A percentile compares a stretch with the other conserved stretches of the same genome.
These are phyloP conservation scores for Tetradesmus obliquus DNA, from an alignment of 139 green algal genomes.

Conservation along the genomic window DNA sequence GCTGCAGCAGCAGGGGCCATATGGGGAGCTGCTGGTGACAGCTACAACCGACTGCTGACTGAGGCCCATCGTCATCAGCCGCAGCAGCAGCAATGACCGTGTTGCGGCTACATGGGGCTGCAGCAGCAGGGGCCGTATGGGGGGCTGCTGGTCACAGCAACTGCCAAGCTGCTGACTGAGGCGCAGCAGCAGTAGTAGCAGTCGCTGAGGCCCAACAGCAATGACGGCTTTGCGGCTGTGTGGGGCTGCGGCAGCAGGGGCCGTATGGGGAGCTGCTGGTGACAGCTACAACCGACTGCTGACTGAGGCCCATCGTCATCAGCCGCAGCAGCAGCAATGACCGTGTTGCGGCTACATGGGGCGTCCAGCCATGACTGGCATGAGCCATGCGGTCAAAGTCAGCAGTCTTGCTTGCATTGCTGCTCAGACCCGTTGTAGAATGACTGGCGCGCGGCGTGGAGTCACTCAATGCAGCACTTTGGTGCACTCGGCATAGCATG, in stretches of 20 bases:
- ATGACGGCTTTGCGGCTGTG: background rate
- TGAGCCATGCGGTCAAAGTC: no score
- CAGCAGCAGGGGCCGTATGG: constrained; percentile 66
- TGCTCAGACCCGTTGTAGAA: no score
- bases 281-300: background rate
- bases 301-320: background rate
- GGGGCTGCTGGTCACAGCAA: constrained; percentile 58
- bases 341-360: constrained; percentile 7
- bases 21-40: constrained; percentile 61
- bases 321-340: background rate
- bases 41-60: background rate
- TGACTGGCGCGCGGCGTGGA: no score
- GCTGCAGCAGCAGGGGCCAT: constrained; percentile 67
- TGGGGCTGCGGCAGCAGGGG: constrained; percentile 60
- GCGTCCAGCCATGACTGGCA: no score
- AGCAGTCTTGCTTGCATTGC: no score
- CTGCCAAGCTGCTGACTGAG: background rate
- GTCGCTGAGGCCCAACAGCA: background rate
- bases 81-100: background rate
- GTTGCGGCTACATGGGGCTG: constrained; percentile 44
- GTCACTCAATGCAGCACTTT: no score
- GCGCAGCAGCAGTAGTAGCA: background rate
- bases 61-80: background rate
- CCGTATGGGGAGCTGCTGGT: constrained; percentile 68
- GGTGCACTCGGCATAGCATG: no score